Evolutionary conservation across 2,329 filamentous ascomycete genomes (phyloP).

Genomic region (Elsinoe fawcettii): DNA sequence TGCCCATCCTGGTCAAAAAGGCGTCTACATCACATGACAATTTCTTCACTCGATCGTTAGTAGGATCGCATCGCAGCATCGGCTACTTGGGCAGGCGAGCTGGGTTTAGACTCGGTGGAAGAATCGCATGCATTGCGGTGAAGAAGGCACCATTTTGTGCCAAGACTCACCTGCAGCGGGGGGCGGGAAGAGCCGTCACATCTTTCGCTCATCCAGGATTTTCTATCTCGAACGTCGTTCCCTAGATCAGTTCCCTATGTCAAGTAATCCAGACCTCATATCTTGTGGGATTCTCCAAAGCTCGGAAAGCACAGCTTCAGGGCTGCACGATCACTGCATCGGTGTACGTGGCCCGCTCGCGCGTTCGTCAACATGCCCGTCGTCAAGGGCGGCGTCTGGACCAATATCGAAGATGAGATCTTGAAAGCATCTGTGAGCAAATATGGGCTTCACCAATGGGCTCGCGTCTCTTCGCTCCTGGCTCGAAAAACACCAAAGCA

Average conservation of each 20-base stretch:
- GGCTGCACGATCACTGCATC: background rate
- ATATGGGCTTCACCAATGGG: constrained; percentile 96
- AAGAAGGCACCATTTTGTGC: background rate
- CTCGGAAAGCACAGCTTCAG: background rate
- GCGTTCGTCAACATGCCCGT: constrained; percentile 48
- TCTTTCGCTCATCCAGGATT: background rate
- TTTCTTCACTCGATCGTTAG: too few relatives aligned
- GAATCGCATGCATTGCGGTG: background rate
- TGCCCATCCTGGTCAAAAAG: too few relatives aligned
- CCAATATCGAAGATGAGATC: constrained; percentile 81
- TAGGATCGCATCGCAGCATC: too few relatives aligned
- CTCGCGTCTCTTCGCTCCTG: constrained; percentile 91
- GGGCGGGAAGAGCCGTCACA: background rate
- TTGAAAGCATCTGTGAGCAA: constrained; percentile 93
- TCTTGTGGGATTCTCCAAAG: background rate
- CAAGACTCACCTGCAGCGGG: background rate
- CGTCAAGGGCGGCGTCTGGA: constrained; percentile 61
- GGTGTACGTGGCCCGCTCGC: too few relatives aligned
- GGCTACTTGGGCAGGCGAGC: too few relatives aligned
- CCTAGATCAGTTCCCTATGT: too few relatives aligned
- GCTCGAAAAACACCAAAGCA: constrained; percentile 97
- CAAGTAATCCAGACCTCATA: too few relatives aligned
- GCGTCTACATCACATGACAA: background rate
- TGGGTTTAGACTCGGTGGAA: background rate
- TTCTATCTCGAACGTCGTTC: background rate